Evolutionary conservation across 495 filamentous ascomycete genomes (phyloP).

Genomic region (Friedmanniomyces simplex): DNA sequence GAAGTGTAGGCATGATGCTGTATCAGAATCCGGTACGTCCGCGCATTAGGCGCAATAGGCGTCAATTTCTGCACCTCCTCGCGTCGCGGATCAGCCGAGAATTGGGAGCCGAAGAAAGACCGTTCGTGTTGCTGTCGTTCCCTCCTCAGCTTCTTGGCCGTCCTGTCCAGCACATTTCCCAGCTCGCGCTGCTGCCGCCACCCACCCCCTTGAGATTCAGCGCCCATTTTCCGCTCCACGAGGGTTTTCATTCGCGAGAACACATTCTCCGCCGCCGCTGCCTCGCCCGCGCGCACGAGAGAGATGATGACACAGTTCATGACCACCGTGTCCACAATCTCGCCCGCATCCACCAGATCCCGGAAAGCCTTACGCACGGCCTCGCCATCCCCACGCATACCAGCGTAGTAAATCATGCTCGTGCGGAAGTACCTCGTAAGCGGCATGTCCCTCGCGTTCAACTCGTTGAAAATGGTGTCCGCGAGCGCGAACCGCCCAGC

Average conservation of each 20-base stretch:
- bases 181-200: constrained; percentile 27
- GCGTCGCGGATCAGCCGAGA: constrained; percentile 17
- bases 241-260: constrained; percentile 70
- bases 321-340: constrained; percentile 79
- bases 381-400: constrained; percentile 55
- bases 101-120: constrained; percentile 16
- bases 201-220: constrained; percentile 21
- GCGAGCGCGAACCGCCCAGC: constrained; percentile 71
- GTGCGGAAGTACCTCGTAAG: constrained; percentile 68
- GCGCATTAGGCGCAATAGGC: constrained; percentile 50
- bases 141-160: constrained; percentile 44
- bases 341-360: constrained; percentile 65
- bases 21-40: constrained; percentile 57
- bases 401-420: constrained; percentile 71
- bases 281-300: constrained; percentile 62
- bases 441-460: constrained; percentile 52
- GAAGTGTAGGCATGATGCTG: constrained; percentile 37
- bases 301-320: constrained; percentile 77
- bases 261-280: constrained; percentile 59
- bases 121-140: constrained; percentile 41
- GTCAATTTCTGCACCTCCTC: constrained; percentile 42
- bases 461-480: constrained; percentile 74
- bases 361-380: constrained; percentile 61
- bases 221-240: constrained; percentile 21
- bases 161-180: constrained; percentile 33